Conservation (phyloP, 805 yeast genomes). For the Sugiyamaella lignohabitans region DNA sequence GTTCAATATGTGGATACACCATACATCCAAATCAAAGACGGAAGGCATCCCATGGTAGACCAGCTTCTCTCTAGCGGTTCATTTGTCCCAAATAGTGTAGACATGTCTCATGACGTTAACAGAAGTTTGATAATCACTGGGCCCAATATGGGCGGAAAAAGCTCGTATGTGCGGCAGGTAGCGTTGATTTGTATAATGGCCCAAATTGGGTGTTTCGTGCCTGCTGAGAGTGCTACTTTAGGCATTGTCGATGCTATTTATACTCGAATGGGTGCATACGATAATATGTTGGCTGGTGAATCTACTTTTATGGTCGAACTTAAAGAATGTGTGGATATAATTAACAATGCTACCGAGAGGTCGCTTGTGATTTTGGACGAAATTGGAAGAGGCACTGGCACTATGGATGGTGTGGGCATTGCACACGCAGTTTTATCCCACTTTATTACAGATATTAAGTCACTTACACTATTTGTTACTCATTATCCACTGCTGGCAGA, state of each 20-base stretch:
- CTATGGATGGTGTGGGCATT: conserved; percentile 74
- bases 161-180: conserved; percentile 66
- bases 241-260: conserved; percentile 59
- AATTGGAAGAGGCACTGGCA: conserved; percentile 69
- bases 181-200: conserved; percentile 67
- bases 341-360: conserved; percentile 42
- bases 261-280: conserved; percentile 52
- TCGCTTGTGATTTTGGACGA: conserved; percentile 68
- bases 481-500: conserved; percentile 67
- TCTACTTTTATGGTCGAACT: conserved; percentile 81
- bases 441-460: conserved; percentile 39
- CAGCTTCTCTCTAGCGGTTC: conserved; percentile 33
- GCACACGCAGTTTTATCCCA: conserved; percentile 68
- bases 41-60: conserved; percentile 66
- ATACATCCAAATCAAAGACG: conserved; percentile 44
- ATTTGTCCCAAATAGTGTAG: conserved; percentile 64
- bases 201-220: conserved; percentile 71
- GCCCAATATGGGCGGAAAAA: conserved; percentile 86
- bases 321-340: conserved; percentile 55
- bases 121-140: conserved; percentile 69
- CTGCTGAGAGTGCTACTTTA: conserved; percentile 53
- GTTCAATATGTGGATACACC: conserved; percentile 46
- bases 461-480: conserved; percentile 71
- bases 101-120: conserved; percentile 40
- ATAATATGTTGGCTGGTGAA: conserved; percentile 64